Conservation (phyloP, 371 early-diverging fungal genomes). For the Saksenaea oblongispora region DNA sequence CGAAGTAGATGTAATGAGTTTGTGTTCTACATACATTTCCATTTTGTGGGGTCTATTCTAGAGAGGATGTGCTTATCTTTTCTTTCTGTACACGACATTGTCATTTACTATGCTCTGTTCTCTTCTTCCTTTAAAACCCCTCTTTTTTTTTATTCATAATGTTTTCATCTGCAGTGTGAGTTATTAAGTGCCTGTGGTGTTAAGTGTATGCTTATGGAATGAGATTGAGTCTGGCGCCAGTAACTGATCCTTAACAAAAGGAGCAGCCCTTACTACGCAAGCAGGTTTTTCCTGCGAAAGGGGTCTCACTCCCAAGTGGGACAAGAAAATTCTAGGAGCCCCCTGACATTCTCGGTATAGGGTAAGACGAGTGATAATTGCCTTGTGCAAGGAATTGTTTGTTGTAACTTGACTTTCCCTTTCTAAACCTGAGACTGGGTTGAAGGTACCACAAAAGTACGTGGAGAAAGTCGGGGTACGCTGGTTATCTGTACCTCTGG, state of each 20-base stretch:
- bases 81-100: constrained; percentile 6
- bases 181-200: background rate
- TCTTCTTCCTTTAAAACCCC: background rate
- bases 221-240: background rate
- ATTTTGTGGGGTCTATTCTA: constrained; percentile 3
- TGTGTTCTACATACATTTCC: constrained; percentile 6
- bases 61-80: constrained; percentile 4
- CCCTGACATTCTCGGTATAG: background rate
- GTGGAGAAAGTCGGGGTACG: too few species aligned
- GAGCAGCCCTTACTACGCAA: background rate
- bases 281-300: background rate
- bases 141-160: constrained; percentile 3
- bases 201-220: background rate
- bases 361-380: background rate
- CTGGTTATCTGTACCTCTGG: too few species aligned
- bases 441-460: background rate
- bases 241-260: background rate
- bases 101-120: constrained; percentile 5
- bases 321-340: background rate
- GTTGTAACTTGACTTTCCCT: background rate
- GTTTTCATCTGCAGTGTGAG: background rate
- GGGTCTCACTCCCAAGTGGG: background rate
- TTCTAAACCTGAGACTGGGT: background rate
- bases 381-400: background rate
- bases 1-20: constrained; percentile 33